Conservation (phyloP, 495 filamentous ascomycete genomes). For the Pseudoneurospora amorphoporcata region DNA sequence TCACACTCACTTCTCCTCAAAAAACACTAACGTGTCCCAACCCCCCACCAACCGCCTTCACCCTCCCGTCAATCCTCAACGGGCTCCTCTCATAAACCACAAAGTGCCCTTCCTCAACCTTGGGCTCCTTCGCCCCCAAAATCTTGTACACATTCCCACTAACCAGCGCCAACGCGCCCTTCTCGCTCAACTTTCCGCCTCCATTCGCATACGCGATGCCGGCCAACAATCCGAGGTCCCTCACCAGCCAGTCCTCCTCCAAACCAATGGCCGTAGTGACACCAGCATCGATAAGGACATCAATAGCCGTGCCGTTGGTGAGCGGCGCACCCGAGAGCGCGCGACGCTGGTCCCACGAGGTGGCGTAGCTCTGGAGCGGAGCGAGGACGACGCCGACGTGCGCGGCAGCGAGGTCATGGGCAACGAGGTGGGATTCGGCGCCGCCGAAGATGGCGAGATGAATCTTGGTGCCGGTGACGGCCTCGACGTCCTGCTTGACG, state of each 20-base stretch:
- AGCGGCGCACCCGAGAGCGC: constrained; percentile 41
- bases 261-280: constrained; percentile 36
- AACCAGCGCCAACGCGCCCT: constrained; percentile 26
- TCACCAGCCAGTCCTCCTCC: constrained; percentile 39
- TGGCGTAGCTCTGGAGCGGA: constrained; percentile 32
- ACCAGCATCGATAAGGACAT: constrained; percentile 33
- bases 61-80: constrained; percentile 30
- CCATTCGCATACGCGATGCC: constrained; percentile 41
- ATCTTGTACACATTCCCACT: constrained; percentile 39
- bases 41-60: constrained; percentile 30
- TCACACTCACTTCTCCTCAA: neutral
- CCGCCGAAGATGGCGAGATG: constrained; percentile 37
- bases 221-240: constrained; percentile 36
- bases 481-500: constrained; percentile 28
- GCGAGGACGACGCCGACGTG: constrained; percentile 39
- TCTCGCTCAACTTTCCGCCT: constrained; percentile 37
- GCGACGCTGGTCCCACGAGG: constrained; percentile 36
- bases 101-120: constrained; percentile 24
- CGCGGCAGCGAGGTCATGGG: constrained; percentile 34
- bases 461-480: constrained; percentile 11
- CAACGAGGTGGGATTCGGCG: constrained; percentile 38
- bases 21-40: constrained; percentile 25
- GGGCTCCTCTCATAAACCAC: constrained; percentile 37
- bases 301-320: constrained; percentile 40
- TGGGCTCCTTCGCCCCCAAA: constrained; percentile 27